Conservation (phyloP, 495 filamentous ascomycete species). For the Hypomontagnella monticulosa region DNA sequence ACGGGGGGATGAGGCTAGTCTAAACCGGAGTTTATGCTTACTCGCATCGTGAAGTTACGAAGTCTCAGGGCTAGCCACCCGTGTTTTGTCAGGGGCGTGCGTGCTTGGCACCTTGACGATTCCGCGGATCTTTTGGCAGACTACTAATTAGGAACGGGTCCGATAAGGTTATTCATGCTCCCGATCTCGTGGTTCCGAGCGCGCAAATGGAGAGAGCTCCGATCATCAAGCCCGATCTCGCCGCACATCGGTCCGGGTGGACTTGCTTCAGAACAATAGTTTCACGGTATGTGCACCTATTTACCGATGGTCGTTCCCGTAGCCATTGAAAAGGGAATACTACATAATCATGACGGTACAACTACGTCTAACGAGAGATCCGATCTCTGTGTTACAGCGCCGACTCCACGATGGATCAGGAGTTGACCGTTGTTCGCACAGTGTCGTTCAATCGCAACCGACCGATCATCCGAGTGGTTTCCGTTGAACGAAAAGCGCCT, state of each 20-base stretch:
- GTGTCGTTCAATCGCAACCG: constrained; percentile 5
- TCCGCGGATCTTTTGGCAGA: constrained; percentile 4
- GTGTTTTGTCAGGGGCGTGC: constrained; percentile 4
- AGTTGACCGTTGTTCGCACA: neutral
- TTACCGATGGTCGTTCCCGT: neutral
- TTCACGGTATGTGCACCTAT: neutral
- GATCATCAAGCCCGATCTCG: neutral
- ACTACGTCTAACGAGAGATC: constrained; percentile 6
- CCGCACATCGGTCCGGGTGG: constrained; percentile 1
- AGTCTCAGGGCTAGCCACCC: neutral
- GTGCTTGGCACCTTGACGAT: neutral
- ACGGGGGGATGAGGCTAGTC: constrained; percentile 15
- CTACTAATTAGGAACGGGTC: too few relatives aligned
- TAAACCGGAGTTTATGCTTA: constrained; percentile 15
- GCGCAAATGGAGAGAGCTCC: neutral
- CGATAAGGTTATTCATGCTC: constrained; percentile 2
- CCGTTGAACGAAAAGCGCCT: too few relatives aligned
- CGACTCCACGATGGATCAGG: neutral
- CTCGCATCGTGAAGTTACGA: constrained; percentile 13
- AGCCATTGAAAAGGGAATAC: neutral
- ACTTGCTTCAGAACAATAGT: neutral
- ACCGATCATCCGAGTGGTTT: neutral
- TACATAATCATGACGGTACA: constrained; percentile 1
- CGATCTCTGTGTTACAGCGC: constrained; percentile 18
- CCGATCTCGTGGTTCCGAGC: constrained; percentile 19